Evolutionary conservation across 2,329 filamentous ascomycete genomes (phyloP), one percentile per base, ranked within the genome.

Genomic region (Didymella pinodella): DNA sequence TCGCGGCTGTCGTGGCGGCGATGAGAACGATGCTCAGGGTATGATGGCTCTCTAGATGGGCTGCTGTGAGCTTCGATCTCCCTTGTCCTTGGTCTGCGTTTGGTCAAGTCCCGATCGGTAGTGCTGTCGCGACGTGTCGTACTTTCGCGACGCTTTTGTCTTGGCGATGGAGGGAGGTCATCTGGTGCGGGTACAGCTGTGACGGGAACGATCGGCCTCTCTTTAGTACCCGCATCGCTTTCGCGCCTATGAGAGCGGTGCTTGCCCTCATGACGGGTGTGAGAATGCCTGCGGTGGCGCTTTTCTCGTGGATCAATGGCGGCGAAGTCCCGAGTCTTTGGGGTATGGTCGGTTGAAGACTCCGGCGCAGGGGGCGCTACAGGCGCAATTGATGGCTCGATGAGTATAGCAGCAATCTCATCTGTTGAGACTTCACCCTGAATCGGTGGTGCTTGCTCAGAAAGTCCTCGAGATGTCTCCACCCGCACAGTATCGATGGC

Each of bases 51-150:
- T 48, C 66, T 70, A 41, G 68, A 68, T 36, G 46, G 56, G 20
- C 52, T 55, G 5, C 67, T 67, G 48, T 68, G 47, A 7, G 28
- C 26, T 29, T 60, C 52, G 26, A n/a, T 36, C 25, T 60, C 72
- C 70, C 43, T 64, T 65, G 46, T 70, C 70, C 20, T 65, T 54
- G 22, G 62, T 49, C 41, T 66, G 69, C n/a, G 70, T 65, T 2
- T 51, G 47, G 38, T 7, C 12, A 50, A 25, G 22, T 77, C 74
- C 20, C 68, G 67, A 14, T 74, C 73, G 3, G 72, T 72, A 34
- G 74, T 70, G 51, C 73, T 75, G 49, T 76, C 73, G 10, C 68
- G 67, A 28, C 73, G 67, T 45, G 72, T 72, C 38, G 74, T 70
- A 48, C 73, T 75, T 47, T 76, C 73, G 10, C 68, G 67, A 29